Evolutionary conservation across 352 stramenopile genomes (phyloP).

Genomic region (Thraustotheca clavata): DNA sequence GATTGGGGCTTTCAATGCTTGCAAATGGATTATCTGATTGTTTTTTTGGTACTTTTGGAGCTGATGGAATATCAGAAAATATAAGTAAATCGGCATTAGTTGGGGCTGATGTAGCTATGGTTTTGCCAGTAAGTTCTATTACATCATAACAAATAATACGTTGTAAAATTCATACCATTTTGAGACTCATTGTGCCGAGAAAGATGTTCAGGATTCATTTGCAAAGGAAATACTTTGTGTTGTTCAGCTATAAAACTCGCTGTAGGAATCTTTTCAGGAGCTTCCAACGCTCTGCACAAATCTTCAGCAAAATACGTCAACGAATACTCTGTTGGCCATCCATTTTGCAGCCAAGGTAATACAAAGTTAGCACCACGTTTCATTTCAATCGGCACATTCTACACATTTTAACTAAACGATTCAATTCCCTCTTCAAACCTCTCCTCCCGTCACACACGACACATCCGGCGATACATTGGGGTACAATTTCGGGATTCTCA

Average conservation of each 20-base stretch:
- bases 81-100: neutral
- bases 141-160: too few species aligned
- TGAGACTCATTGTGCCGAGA: neutral
- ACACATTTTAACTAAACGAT: neutral
- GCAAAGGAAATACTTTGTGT: conserved; percentile 10
- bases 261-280: conserved; percentile 5
- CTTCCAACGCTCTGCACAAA: conserved; percentile 29
- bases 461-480: conserved; percentile 12
- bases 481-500: conserved; percentile 22
- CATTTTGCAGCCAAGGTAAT: conserved; percentile 41
- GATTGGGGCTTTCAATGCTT: neutral
- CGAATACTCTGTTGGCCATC: conserved; percentile 47
- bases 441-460: conserved; percentile 21
- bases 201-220: neutral
- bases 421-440: conserved; percentile 16
- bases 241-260: conserved; percentile 11
- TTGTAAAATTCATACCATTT: neutral
- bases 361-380: conserved; percentile 32
- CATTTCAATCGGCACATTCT: conserved; percentile 38
- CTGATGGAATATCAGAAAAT: neutral
- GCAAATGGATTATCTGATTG: neutral
- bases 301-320: conserved; percentile 39
- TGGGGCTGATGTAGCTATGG: neutral
- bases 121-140: neutral
- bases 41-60: neutral